These are phyloP conservation scores for Exophiala bonariae DNA, from an alignment of 2,329 filamentous ascomycete genomes.

Conservation along the genomic window DNA sequence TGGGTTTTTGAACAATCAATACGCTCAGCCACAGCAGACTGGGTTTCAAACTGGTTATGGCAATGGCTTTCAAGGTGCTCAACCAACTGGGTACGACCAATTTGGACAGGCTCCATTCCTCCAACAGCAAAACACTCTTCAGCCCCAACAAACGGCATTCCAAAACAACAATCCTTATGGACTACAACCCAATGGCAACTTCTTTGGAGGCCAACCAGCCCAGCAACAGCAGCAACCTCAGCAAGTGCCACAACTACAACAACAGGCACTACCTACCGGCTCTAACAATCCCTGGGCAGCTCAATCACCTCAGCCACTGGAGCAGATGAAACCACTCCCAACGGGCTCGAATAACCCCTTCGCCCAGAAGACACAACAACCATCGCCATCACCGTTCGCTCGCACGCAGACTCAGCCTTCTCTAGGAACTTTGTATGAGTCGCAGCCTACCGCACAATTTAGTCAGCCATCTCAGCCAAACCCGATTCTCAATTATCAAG, in stretches of 20 bases:
- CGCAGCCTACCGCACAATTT: slow-evolving; percentile 71
- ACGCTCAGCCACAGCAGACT: slow-evolving; percentile 66
- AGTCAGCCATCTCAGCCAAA: slow-evolving; percentile 51
- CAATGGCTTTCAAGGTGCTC: slow-evolving; percentile 71
- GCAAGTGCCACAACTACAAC: slow-evolving; percentile 61
- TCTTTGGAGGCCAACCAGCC: slow-evolving; percentile 40
- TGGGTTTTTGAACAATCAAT: slow-evolving; percentile 66
- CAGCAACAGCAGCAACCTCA: slow-evolving; percentile 54
- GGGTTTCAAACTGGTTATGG: slow-evolving; percentile 69
- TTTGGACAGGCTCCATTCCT: slow-evolving; percentile 45
- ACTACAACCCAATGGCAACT: slow-evolving; percentile 40
- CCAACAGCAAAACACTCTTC: slow-evolving; percentile 52
- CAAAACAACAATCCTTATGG: slow-evolving; percentile 61
- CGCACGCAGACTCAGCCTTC: slow-evolving; percentile 65
- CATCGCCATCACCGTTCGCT: slow-evolving; percentile 54
- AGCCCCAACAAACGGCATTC: slow-evolving; percentile 62
- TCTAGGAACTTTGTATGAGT: slow-evolving; percentile 76
- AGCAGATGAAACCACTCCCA: slow-evolving; percentile 73
- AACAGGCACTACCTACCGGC: slow-evolving; percentile 66
- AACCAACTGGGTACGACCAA: slow-evolving; percentile 37
- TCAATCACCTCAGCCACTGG: slow-evolving; percentile 57
- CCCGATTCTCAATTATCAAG: slow-evolving; percentile 52
- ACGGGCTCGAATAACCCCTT: slow-evolving; percentile 99
- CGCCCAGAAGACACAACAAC: slow-evolving; percentile 46
- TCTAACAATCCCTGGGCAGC: slow-evolving; percentile 94